Percentiles rank a stretch among this genome's conserved stretches.
Evolutionary conservation across 2,329 filamentous ascomycete genomes (phyloP).

Genomic region (Fusarium beomiforme): DNA sequence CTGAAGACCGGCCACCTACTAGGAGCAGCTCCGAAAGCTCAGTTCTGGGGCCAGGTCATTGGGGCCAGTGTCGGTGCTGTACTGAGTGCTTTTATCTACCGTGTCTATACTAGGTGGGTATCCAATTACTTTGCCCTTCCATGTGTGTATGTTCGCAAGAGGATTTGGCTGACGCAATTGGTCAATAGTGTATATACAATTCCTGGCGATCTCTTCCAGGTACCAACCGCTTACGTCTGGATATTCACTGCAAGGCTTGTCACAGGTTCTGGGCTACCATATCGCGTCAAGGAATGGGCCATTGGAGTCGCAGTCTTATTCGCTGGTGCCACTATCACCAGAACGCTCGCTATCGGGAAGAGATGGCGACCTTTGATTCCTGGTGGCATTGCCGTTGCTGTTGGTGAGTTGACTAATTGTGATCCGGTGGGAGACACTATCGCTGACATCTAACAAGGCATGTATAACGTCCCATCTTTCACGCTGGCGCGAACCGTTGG

Average conservation of each 20-base stretch:
- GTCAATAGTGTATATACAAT: conserved; percentile 80
- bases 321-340: conserved; percentile 73
- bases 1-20: conserved; percentile 95
- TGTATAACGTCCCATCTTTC: conserved; percentile 98
- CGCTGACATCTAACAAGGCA: conserved; percentile 63
- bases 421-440: background rate
- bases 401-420: conserved; percentile 63
- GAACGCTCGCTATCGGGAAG: conserved; percentile 66
- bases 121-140: background rate
- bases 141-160: background rate
- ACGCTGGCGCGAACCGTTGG: conserved; percentile 89
- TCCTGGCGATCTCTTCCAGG: conserved; percentile 89
- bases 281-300: conserved; percentile 85
- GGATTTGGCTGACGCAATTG: conserved; percentile 5
- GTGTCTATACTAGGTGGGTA: conserved; percentile 76
- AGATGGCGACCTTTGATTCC: conserved; percentile 82
- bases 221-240: conserved; percentile 96
- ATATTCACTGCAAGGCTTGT: conserved; percentile 95
- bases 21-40: conserved; percentile 90
- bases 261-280: conserved; percentile 86
- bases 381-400: conserved; percentile 94
- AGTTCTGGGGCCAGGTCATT: conserved; percentile 97
- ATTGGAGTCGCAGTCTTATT: conserved; percentile 80
- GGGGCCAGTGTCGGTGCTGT: conserved; percentile 88
- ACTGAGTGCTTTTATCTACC: conserved; percentile 86